Base-by-base conservation (phyloP, 2,329 filamentous ascomycete species). In the Fusarium bulbicola region DNA sequence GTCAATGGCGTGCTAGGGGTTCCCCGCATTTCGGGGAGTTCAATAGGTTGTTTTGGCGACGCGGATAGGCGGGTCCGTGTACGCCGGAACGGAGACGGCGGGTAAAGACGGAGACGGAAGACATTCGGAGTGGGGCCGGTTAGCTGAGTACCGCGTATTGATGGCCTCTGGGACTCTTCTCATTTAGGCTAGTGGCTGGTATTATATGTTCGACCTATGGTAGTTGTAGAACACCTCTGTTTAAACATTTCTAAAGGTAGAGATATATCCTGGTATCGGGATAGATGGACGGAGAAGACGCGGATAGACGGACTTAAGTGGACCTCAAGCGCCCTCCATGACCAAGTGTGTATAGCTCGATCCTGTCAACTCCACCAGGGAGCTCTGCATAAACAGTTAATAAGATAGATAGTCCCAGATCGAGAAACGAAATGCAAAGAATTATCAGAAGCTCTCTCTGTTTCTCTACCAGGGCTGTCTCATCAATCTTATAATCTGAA, bases 301-400 rank as follows among this genome's bases (percentile, higher is more conserved):
- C 39, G 59, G 50, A 58, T 56, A 58, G 50, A 45, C 59, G 59
- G 59, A 45, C 24, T 14, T 43, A 26, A 39, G 59, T 58, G 59
- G 59, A 57, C 36, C 59, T 45, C 34, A n/a, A 30, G 24, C 58
- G 30, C 30, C 36, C 28, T 54, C 32, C 28, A 53, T 32, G 8
- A 26, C 15, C 26, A 26, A 59, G 34, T 53, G 34, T 32, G n/a
- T 26, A 54, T 34, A 42, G 26, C 46, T 40, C 21, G n/a, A 32
- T 20, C 24, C 40, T 58, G 32, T 24, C 20, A 37, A 58, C 59
- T 58, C 40, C 50, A 34, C 50, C 7, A 21, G 32, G 15, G 50
- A 46, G 26, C 32, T 45, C 32, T 36, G 10, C 10, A 21, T 56
- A 21, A 15, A 32, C 14, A 57, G 39, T 45, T 45, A 26, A 58